Base-by-base conservation (phyloP, 2,329 filamentous ascomycete genomes). In the Aspergillus ochraceoroseus region DNA sequence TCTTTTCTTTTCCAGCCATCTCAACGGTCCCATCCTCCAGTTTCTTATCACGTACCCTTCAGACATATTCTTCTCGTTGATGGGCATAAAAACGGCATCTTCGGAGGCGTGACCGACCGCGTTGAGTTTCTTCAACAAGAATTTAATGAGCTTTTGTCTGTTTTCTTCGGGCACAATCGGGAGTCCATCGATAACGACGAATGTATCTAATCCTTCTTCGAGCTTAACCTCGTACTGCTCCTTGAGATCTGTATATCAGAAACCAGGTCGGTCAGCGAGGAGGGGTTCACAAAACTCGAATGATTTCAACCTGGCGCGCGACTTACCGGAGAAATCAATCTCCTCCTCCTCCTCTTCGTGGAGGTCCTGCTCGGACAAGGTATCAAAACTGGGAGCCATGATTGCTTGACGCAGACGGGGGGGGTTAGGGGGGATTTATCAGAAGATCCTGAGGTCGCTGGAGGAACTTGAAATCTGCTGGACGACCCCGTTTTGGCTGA, bases 201-300 rank as follows among this genome's bases (percentile, higher is more conserved):
- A 98, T 51, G 88, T 85, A 65, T 98, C 92, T 58, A 95, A 84
- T 44, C 92, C 92, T 68, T 94, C 87, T 67, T 98, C 92, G 52
- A 96, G 76, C 64, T 90, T 87, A 49, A 96, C 89, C 70, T 96
- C 88, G 65, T 89, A 95, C 69, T 94, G 87, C 67, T 94, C 89
- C 65, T 83, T 80, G 55, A 98, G 77, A 71, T 98, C 90, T 76
- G 27, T 29, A 41, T 32, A 19, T 34, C 33, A 30, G 42, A 35
- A 20, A 41, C 37, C 28, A 32, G 41, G 48, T 36, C 27, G 26
- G 43, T 51, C 32, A 49, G 49, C 44, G 48, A 52, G 51, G 59
- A 59, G 58, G 59, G 57, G 55, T 51, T 53, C 14, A 38, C 40
- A 39, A 47, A n/a, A 45, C 33, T 46, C 37, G 35, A n/a, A 39